Evolutionary conservation across 805 yeast genomes (phyloP).

Genomic region (Suhomyces faveliae): DNA sequence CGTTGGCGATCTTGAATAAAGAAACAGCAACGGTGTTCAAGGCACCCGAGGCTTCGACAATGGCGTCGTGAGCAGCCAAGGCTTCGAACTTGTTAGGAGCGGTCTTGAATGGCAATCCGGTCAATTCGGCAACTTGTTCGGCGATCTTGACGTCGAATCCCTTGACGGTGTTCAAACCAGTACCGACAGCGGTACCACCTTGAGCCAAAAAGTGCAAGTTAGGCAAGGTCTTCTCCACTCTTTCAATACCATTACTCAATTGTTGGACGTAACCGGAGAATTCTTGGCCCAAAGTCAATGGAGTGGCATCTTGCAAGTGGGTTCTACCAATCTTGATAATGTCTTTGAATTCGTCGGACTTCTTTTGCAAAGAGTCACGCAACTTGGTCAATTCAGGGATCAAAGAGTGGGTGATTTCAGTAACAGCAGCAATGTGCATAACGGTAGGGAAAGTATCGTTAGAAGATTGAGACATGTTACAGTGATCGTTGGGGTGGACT

Average conservation of each 20-base stretch:
- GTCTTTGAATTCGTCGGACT: conserved; percentile 78
- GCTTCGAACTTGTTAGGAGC: conserved; percentile 99
- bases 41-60: conserved; percentile 97
- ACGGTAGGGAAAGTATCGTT: conserved; percentile 99
- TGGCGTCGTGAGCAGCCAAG: conserved; percentile 97
- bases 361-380: conserved; percentile 73
- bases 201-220: conserved; percentile 85
- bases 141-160: conserved; percentile 91
- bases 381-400: conserved; percentile 78
- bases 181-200: conserved; percentile 99
- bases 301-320: conserved; percentile 98
- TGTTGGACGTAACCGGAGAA: conserved; percentile 96
- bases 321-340: conserved; percentile 99
- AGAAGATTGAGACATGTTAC: conserved; percentile 97
- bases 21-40: conserved; percentile 93
- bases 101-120: conserved; percentile 85
- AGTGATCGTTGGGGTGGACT: conserved; percentile 98
- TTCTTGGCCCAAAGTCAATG: conserved; percentile 96
- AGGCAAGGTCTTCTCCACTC: conserved; percentile 77
- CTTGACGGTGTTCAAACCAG: conserved; percentile 91
- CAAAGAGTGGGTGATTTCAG: conserved; percentile 73
- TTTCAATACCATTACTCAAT: conserved; percentile 81
- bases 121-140: conserved; percentile 75
- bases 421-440: conserved; percentile 98
- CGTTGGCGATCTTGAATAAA: conserved; percentile 94